A percentile compares a stretch with the other conserved stretches of the same genome.
Conservation (phyloP, 768 basidiomycete species). For the Royoungia palumana region DNA sequence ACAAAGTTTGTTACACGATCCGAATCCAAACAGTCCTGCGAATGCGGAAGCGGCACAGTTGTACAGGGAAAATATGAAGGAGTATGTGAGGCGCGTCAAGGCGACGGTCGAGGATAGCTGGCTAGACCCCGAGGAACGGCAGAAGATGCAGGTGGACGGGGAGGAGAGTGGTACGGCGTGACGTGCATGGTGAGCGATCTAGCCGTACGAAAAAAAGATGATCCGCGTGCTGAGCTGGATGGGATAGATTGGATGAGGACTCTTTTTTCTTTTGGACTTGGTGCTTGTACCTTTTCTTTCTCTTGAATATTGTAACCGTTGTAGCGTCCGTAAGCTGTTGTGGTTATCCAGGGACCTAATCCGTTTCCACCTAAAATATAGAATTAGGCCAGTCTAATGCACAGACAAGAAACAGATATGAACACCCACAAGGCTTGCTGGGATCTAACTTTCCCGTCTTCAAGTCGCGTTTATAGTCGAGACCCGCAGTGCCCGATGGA, state of each 20-base stretch:
- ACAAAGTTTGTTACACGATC: conserved; percentile 93
- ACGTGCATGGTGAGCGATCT: background rate
- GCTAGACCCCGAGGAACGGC: conserved; percentile 74
- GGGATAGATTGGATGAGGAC: background rate
- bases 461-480: too few relatives aligned
- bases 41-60: conserved; percentile 98
- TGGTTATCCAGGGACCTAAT: too few relatives aligned
- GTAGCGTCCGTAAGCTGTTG: too few relatives aligned
- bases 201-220: too few relatives aligned
- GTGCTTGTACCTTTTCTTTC: conserved; percentile 1
- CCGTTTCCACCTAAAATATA: too few relatives aligned
- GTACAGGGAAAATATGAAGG: conserved; percentile 97
- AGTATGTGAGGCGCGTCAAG: conserved; percentile 92
- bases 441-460: too few relatives aligned
- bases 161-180: conserved; percentile 14
- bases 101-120: conserved; percentile 93
- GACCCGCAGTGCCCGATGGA: too few relatives aligned
- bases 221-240: conserved; percentile 1
- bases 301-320: too few relatives aligned
- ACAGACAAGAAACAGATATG: too few relatives aligned
- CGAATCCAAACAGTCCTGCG: conserved; percentile 96
- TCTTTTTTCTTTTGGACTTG: background rate
- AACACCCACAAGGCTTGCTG: too few relatives aligned
- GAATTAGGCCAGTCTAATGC: too few relatives aligned
- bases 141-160: conserved; percentile 48